Base-by-base conservation (phyloP, 2,329 filamentous ascomycete genomes). In the Fusarium tjaetaba region DNA sequence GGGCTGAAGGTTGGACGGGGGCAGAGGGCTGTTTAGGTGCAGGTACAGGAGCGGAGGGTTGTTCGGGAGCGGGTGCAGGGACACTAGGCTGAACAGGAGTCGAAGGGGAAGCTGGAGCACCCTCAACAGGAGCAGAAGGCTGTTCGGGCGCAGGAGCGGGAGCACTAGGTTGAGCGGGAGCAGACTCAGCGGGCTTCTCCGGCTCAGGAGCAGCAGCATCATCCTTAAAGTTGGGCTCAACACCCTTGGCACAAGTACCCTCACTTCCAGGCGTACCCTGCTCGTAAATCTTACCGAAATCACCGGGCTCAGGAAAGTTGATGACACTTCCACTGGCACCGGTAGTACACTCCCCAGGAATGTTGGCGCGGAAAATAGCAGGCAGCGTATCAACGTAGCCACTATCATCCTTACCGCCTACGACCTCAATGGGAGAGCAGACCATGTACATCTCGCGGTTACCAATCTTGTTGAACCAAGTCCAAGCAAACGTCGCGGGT, bases 361-460 rank as follows among this genome's bases (percentile, higher is more conserved):
- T 75, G 34, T 79, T 79, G 48, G 77, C 77, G 3, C 60, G 62
- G 64, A 79, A 79, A 13, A 77, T 46, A 15, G 66, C 38, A 22
- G 77, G 77, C 1, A 79, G 68, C 9, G 38, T 53, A 11, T 78
- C 70, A 2, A 72, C 65, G 26, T 75, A 79, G 1, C 53, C 26
- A 11, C 58, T 67, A 42, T 79, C 82, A 53, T 72, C 76, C 42
- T 79, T 78, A 34, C 82, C 81, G 18, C 82, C 81, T 42, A 81
- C 81, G 75, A 95, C 90, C 65, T 88, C 89, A 74, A 95, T 88
- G 49, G 88, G 86, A 3, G 93, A 93, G 79, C 94, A 96, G 82
- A 94, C 93, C 92, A 94, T 94, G 87, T 96, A 96, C 89, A 93
- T 93, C 81, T 96, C 93, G 36, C 93, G 88, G 82, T 95, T 95